Base-by-base conservation (phyloP, 225 moss, liverwort and hornwort species). In the Sphagnum tenellum region DNA sequence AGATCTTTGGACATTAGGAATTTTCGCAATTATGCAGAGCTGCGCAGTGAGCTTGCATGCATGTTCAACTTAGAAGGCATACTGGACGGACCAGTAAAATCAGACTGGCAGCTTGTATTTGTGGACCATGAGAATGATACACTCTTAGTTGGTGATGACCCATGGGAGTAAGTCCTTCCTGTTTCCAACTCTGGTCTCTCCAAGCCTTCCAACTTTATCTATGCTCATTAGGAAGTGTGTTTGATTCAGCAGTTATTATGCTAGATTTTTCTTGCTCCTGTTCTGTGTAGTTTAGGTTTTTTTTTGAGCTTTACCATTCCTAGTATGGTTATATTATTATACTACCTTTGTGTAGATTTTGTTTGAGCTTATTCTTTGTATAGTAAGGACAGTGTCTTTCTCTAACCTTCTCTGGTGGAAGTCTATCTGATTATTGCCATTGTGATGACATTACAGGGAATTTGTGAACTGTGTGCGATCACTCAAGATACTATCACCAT, bases 391-490 rank as follows among this genome's bases (percentile, higher is more conserved):
- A 29, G 29, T 0, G 29, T 1, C 29, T 29, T 29, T 29, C 29
- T 29, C 29, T 29, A 29, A 29, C 29, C 29, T 29, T 29, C 29
- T 29, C 29, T 29, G 29, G 29, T 29, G 29, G 29, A 29, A 29
- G 29, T 29, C 29, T 29, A 29, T 61, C 62, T 49, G 48, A 53
- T 14, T 58, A 56, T 72, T 11, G 55, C 62, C 74, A 9, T 77
- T 65, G 29, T 29, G 29, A 51, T 10, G 44, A 12, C 10, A 47
- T 66, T 80, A 69, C 89, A 98, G 96, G 55, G 96, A 92, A 67
- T 98, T 98, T 57, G 73, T 98, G 74, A 98, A 86, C 64, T 98
- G 92, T 69, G 96, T 98, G 46, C 90, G 90, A 48, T 88, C 84
- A 59, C 92, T 98, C 50, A 90, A 90, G 64, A 98, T 98, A 63